A percentile compares a stretch with the other conserved stretches of the same genome.
phyloP scores from a whole-genome alignment of 73 alveolate species.

The Tetrahymena borealis region DNA sequence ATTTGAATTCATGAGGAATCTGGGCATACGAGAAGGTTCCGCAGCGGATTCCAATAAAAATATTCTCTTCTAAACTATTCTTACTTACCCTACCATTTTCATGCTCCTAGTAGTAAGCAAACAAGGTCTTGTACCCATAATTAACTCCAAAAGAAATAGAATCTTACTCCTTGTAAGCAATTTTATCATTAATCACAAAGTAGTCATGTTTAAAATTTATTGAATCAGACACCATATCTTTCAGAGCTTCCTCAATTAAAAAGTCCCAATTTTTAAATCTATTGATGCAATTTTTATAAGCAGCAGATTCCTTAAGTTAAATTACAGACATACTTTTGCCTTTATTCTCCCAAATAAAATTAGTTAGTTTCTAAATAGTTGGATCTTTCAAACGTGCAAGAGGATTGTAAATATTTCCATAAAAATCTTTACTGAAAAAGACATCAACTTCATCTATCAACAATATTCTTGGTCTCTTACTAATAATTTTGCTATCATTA shows the following conservation, averaged over 20 bases:
- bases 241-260: slow-evolving; percentile 5
- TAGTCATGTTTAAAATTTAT: neutral
- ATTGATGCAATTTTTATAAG: neutral
- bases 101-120: slow-evolving; percentile 37
- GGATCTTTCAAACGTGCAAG: neutral
- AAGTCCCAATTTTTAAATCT: neutral
- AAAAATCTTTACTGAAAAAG: neutral
- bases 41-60: slow-evolving; percentile 20
- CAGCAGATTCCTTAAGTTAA: neutral
- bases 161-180: slow-evolving; percentile 46
- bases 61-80: neutral
- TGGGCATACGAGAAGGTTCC: slow-evolving; percentile 45
- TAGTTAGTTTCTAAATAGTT: neutral
- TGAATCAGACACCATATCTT: slow-evolving; percentile 9
- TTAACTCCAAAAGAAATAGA: slow-evolving; percentile 19
- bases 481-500: neutral
- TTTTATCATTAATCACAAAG: neutral
- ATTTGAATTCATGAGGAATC: slow-evolving; percentile 20
- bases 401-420: neutral
- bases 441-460: slow-evolving; percentile 28
- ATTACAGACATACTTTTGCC: neutral
- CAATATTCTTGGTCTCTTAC: neutral
- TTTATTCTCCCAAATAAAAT: neutral
- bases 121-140: slow-evolving; percentile 46
- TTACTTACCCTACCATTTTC: neutral